Evolutionary conservation across 345 rosid genomes (phyloP), one percentile per base, ranked within the genome.

Genomic region (Brassica nigra): DNA sequence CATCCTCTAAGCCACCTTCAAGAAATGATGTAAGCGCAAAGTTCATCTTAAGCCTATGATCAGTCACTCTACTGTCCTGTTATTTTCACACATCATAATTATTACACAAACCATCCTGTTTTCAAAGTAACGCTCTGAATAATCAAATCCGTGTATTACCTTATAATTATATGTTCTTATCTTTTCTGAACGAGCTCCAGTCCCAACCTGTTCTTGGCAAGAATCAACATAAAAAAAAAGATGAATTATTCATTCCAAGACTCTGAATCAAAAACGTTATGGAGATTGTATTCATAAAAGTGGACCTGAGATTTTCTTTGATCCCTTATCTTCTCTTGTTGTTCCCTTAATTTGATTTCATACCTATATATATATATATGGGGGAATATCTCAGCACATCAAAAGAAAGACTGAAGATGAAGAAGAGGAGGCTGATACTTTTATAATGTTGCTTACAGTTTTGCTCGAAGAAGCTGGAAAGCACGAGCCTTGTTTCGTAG

Each of bases 161-260:
- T 95, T 93, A 82, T 86, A 93, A 68, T 93, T 90, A 81, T 95
- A 95, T 47, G 99, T 95, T 69, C 99, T 84, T 80, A 95, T 93
- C 87, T 95, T 95, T 81, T 95, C 99, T 1, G 98, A 86, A 78
- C 96, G 98, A 80, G 97, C 90, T 76, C 98, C 99, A 39, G 92
- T 91, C 6, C 99, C 99, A 75, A 95, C 91, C 98, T 95, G 86
- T 80, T 67, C 27, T 14, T 68, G 68, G 15, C 52, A 69, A 54
- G 62, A 70, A 62, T 62, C 33, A 37, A 74, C 75, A 47, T 14
- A 52, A 34, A 52, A 52, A 4, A 36, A 36, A 36, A 5, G 27
- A 16, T 54, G 61, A 54, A 16, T 54, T 54, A 54, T 16, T 54
- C 61, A 54, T 54, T 54, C 27, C 5, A 44, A n/a, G 52, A 68